Evolutionary conservation across 2,329 filamentous ascomycete species (phyloP).

Genomic region (Calonectria crousiana): DNA sequence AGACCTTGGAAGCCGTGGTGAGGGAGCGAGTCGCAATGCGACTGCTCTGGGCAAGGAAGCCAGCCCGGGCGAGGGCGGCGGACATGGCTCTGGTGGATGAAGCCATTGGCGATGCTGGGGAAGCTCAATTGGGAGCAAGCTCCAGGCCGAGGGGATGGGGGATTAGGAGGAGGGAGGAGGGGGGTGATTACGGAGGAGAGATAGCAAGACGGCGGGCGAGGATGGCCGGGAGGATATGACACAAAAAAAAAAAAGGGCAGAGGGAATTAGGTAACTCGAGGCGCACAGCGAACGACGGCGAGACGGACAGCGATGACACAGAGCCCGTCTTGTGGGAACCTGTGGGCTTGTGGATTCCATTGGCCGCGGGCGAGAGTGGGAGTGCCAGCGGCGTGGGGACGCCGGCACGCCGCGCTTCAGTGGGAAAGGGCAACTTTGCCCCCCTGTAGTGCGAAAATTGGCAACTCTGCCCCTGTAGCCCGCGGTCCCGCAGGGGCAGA

Average conservation of each 20-base stretch:
- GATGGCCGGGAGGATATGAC: slow-evolving; percentile 18
- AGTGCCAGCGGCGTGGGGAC: background rate
- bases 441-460: background rate
- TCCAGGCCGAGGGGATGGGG: slow-evolving; percentile 20
- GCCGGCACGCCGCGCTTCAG: slow-evolving; percentile 2
- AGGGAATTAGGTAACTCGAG: slow-evolving; percentile 39
- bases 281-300: slow-evolving; percentile 33
- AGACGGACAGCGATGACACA: slow-evolving; percentile 32
- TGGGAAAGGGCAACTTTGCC: background rate
- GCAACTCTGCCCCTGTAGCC: background rate
- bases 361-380: slow-evolving; percentile 12
- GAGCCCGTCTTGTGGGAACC: slow-evolving; percentile 11
- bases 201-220: slow-evolving; percentile 4
- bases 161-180: slow-evolving; percentile 16
- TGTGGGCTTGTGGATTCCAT: slow-evolving; percentile 19
- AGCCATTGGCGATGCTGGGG: slow-evolving; percentile 54
- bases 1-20: slow-evolving; percentile 47
- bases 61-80: slow-evolving; percentile 49
- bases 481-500: slow-evolving; percentile 5
- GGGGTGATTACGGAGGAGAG: slow-evolving; percentile 16
- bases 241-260: slow-evolving; percentile 24
- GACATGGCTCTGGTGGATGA: slow-evolving; percentile 59
- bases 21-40: slow-evolving; percentile 49
- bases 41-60: slow-evolving; percentile 45
- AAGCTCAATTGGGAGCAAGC: slow-evolving; percentile 42